These are phyloP conservation scores for Thermomyces lanuginosus DNA, from an alignment of 2,329 filamentous ascomycete genomes.

Conservation along the genomic window DNA sequence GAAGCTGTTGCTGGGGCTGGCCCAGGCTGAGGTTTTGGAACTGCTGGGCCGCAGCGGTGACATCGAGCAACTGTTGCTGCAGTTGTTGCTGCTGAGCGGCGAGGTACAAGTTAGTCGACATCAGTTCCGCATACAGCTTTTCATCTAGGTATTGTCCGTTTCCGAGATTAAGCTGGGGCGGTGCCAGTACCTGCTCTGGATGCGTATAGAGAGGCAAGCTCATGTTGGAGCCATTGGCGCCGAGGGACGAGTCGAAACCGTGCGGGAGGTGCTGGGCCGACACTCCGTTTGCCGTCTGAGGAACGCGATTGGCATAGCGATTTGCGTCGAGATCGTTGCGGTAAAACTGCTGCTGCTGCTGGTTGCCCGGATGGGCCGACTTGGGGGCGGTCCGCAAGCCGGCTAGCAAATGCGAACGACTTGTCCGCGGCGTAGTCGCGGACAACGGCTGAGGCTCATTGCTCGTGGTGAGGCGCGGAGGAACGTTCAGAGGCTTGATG, in stretches of 20 bases:
- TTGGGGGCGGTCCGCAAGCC: conserved; percentile 88
- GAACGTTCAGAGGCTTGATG: conserved; percentile 70
- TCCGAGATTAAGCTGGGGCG: conserved; percentile 58
- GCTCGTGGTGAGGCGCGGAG: conserved; percentile 57
- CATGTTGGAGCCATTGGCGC: conserved; percentile 15
- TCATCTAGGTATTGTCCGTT: conserved; percentile 66
- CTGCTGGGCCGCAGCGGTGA: conserved; percentile 70
- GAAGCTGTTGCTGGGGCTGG: conserved; percentile 19
- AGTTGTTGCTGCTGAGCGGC: conserved; percentile 89
- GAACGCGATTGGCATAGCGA: conserved; percentile 36
- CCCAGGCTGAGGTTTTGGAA: conserved; percentile 62
- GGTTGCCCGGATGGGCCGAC: conserved; percentile 49
- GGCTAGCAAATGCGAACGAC: conserved; percentile 83
- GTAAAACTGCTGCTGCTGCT: conserved; percentile 35
- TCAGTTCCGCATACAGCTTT: conserved; percentile 68
- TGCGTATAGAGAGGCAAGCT: conserved; percentile 46
- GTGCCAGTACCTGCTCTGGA: conserved; percentile 57
- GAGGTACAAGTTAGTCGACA: conserved; percentile 81
- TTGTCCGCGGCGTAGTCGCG: conserved; percentile 72
- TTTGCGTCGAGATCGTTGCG: conserved; percentile 31
- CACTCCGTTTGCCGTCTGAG: conserved; percentile 43
- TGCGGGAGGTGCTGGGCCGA: conserved; percentile 34
- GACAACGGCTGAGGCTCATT: conserved; percentile 49
- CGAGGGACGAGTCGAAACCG: conserved; percentile 14
- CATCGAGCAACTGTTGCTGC: conserved; percentile 75